Conservation (phyloP, 164 flowering plant genomes). For the Tinospora cordifolia region DNA sequence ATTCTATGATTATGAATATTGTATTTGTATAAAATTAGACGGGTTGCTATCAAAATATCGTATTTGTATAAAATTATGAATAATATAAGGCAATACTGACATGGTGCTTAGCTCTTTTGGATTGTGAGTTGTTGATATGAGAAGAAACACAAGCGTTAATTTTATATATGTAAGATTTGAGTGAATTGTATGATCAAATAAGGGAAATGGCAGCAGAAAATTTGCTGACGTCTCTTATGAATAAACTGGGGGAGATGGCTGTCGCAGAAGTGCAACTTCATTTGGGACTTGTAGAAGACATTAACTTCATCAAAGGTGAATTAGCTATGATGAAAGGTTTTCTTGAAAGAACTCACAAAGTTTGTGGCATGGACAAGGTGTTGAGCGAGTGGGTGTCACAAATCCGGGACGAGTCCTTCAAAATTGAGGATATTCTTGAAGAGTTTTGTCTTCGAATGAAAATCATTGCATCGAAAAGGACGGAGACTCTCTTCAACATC, state of each 20-base stretch:
- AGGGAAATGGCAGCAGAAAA: neutral
- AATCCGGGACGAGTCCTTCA: conserved; percentile 5
- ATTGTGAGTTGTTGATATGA: too few species aligned
- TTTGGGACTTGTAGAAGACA: neutral
- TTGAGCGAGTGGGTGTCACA: conserved; percentile 2
- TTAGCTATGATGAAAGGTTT: neutral
- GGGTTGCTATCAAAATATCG: too few species aligned
- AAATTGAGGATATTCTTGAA: neutral
- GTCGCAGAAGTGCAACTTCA: neutral
- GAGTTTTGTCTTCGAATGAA: conserved; percentile 1
- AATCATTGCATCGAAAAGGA: neutral
- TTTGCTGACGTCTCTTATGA: neutral
- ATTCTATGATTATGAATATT: too few species aligned
- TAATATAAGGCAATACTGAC: too few species aligned
- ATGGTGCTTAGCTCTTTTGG: too few species aligned
- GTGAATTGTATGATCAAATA: too few species aligned
- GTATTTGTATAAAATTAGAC: too few species aligned
- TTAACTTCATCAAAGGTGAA: neutral
- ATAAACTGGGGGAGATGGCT: neutral
- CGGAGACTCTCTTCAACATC: neutral
- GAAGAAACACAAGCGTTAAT: too few species aligned
- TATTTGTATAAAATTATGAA: too few species aligned
- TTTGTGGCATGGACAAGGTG: neutral
- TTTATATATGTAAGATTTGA: too few species aligned
- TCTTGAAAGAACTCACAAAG: neutral